phyloP scores from a whole-genome alignment of 2,329 filamentous ascomycete genomes.

The Fusarium protoensiforme region DNA sequence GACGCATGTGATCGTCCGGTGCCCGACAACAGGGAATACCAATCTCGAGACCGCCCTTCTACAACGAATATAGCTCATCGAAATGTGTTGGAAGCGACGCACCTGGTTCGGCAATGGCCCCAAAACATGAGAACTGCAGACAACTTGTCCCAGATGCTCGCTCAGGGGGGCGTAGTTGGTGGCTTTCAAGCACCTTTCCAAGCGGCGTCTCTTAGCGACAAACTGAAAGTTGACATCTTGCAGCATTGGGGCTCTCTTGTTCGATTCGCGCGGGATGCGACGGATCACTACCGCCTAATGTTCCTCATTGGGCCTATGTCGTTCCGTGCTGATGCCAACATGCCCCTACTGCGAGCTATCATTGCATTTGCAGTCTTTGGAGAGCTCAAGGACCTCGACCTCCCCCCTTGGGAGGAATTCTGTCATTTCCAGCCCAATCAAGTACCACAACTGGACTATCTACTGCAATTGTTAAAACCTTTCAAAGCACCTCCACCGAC shows the following conservation, averaged over 20 bases:
- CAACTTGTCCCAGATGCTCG: conserved; percentile 27
- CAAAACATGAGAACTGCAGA: conserved; percentile 31
- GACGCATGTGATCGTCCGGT: conserved; percentile 4
- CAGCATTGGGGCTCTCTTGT: conserved; percentile 37
- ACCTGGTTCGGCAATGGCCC: conserved; percentile 28
- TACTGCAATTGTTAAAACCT: conserved; percentile 34
- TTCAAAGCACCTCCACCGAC: conserved; percentile 21
- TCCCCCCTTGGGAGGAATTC: conserved; percentile 37
- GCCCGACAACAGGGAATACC: conserved; percentile 18
- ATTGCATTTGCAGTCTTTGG: conserved; percentile 35
- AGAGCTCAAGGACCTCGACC: conserved; percentile 25
- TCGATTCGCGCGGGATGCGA: conserved; percentile 3
- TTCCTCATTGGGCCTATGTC: conserved; percentile 37
- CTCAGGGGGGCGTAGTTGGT: conserved; percentile 22
- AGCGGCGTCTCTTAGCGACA: conserved; percentile 31
- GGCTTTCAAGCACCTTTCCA: conserved; percentile 29
- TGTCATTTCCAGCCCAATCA: conserved; percentile 36
- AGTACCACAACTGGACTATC: conserved; percentile 26
- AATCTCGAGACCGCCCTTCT: conserved; percentile 36
- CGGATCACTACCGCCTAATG: conserved; percentile 34
- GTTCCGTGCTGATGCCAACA: conserved; percentile 32
- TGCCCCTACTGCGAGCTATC: conserved; percentile 34
- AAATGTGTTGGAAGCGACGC: conserved; percentile 37
- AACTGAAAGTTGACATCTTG: conserved; percentile 29
- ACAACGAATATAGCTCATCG: conserved; percentile 27